Evolutionary conservation across 192 early-diverging fungal species (phyloP).

Genomic region (Coemansia sp.): DNA sequence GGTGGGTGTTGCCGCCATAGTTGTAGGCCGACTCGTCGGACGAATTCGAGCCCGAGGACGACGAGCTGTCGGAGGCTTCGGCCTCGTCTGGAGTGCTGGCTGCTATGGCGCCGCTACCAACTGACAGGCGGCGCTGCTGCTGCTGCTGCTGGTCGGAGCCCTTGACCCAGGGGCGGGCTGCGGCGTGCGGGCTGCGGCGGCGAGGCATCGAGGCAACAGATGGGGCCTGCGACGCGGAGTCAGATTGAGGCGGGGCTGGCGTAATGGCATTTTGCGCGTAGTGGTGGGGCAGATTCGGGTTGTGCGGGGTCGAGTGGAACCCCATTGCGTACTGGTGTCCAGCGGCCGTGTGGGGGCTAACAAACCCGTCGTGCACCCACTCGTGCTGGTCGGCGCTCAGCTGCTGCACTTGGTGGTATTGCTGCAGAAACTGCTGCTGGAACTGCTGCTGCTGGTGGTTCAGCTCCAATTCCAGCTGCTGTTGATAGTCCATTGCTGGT

Average conservation of each 20-base stretch:
- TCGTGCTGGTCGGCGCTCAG: constrained; percentile 13
- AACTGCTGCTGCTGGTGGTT: constrained; percentile 50
- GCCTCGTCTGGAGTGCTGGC: background rate
- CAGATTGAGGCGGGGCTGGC: background rate
- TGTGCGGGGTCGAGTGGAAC: constrained; percentile 35
- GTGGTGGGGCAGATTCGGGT: constrained; percentile 27
- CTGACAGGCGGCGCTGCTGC: constrained; percentile 3
- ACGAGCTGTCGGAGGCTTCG: constrained; percentile 8
- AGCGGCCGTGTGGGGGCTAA: constrained; percentile 11
- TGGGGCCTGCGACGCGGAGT: background rate
- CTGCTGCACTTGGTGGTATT: constrained; percentile 42
- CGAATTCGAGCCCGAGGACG: constrained; percentile 15
- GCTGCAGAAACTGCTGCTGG: constrained; percentile 44
- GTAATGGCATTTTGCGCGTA: constrained; percentile 6
- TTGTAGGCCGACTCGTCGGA: constrained; percentile 30
- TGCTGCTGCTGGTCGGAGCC: constrained; percentile 6
- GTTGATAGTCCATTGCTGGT: constrained; percentile 23
- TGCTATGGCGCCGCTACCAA: background rate
- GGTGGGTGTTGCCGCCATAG: constrained; percentile 10
- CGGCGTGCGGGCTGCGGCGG: constrained; percentile 11
- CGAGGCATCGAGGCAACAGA: background rate
- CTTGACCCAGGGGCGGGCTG: constrained; percentile 33
- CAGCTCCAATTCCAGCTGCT: constrained; percentile 43
- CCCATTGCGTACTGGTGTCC: constrained; percentile 25
- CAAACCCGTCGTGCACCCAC: constrained; percentile 42